A percentile compares a stretch with the other conserved stretches of the same genome.
These are phyloP conservation scores for Cicer yamashitae DNA, from an alignment of 306 rosid genomes.

Conservation along the genomic window DNA sequence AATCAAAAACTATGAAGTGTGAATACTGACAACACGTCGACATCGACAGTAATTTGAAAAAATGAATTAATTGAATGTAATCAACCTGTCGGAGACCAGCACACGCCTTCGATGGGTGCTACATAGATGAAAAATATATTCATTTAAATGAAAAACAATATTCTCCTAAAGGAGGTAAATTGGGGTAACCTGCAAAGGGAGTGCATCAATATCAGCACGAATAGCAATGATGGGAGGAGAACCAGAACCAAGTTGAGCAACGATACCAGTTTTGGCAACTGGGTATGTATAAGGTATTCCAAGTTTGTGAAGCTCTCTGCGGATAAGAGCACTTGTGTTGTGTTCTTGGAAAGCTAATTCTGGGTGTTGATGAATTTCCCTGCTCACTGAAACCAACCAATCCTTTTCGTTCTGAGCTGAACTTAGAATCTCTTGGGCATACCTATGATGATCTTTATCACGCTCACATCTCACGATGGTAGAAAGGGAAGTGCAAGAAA, in stretches of 20 bases:
- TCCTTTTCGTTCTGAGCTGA: constrained; percentile 57
- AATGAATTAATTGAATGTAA: no score
- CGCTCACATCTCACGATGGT: constrained; percentile 25
- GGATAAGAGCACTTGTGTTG: constrained; percentile 74
- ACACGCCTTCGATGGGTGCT: no score
- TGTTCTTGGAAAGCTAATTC: constrained; percentile 70
- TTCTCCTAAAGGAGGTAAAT: neutral
- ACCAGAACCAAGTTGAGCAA: constrained; percentile 56
- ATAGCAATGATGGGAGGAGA: constrained; percentile 51
- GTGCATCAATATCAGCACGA: constrained; percentile 61
- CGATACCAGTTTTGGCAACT: constrained; percentile 58
- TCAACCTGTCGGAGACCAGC: no score
- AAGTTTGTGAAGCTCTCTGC: constrained; percentile 60
- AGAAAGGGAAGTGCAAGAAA: constrained; percentile 22
- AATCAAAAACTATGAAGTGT: neutral
- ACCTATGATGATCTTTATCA: constrained; percentile 23
- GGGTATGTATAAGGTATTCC: constrained; percentile 65
- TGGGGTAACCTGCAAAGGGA: constrained; percentile 52
- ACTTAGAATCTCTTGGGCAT: constrained; percentile 52
- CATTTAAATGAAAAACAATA: neutral
- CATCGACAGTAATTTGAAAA: no score
- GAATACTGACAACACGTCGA: no score
- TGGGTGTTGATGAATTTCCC: constrained; percentile 73
- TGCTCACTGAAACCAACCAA: constrained; percentile 69
- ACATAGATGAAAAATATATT: neutral